Percentiles rank a stretch among this genome's conserved stretches.
Evolutionary conservation across 2,329 filamentous ascomycete species (phyloP).

Genomic region (Periconia sp.): DNA sequence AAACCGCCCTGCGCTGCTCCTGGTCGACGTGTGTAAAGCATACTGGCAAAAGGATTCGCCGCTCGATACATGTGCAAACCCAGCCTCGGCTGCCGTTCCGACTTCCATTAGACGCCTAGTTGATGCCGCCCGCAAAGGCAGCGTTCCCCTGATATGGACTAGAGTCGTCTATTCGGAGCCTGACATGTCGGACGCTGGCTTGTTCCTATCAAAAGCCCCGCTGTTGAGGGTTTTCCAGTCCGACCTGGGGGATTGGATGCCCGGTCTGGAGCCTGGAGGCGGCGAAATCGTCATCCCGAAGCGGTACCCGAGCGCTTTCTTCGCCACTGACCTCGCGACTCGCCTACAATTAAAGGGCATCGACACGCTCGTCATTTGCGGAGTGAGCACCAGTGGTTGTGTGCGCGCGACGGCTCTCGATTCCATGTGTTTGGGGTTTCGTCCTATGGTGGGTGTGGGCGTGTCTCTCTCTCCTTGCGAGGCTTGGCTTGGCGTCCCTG

Average conservation of each 20-base stretch:
- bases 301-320: constrained; percentile 50
- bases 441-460: constrained; percentile 45
- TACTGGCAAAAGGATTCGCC: constrained; percentile 49
- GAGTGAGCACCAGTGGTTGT: constrained; percentile 52
- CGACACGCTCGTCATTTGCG: constrained; percentile 52
- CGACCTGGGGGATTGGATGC: constrained; percentile 45
- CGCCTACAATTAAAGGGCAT: constrained; percentile 42
- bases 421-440: constrained; percentile 48
- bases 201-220: constrained; percentile 49
- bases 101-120: constrained; percentile 46
- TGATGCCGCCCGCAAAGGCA: constrained; percentile 42
- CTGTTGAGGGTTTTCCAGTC: constrained; percentile 46
- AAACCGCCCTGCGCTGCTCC: constrained; percentile 44
- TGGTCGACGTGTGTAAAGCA: constrained; percentile 53
- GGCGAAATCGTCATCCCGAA: constrained; percentile 45
- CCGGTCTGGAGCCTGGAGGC: constrained; percentile 41
- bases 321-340: constrained; percentile 48
- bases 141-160: constrained; percentile 49
- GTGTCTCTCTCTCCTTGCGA: constrained; percentile 3
- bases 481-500: not conserved
- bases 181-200: constrained; percentile 50
- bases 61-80: constrained; percentile 44
- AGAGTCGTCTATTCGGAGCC: constrained; percentile 47
- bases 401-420: constrained; percentile 50
- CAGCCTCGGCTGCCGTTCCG: constrained; percentile 39